Evolutionary conservation across 768 basidiomycete species (phyloP), one percentile per base, ranked within the genome.

Genomic region (Jaapia argillacea): DNA sequence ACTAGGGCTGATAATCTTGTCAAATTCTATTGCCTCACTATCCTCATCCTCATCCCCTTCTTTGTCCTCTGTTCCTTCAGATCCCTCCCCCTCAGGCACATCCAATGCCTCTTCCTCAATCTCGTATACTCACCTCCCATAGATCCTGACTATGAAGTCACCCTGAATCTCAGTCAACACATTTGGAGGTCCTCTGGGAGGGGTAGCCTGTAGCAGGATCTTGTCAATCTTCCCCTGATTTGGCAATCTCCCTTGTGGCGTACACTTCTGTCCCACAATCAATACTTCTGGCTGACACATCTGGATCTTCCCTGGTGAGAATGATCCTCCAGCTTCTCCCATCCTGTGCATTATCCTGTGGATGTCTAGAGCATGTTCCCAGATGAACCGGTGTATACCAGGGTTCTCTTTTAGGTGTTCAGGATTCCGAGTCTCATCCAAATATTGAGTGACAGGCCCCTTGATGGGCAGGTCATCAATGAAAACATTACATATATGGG

Each of bases 381-480:
- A 55, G 4, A 54, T 45, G 27, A 52, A 56, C 21, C 44, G 24
- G 21, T 46, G 35, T 14, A 54, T 45, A 24, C 44, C 25, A 39
- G 40, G 31, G 16, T 33, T 23, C 22, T 48, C 48, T 23, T 27
- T 7, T 22, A 44, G 21, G 5, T 47, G 36, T 6, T 36, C 21
- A 7, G 18, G 33, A 13, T 31, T 37, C 6, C 25, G 24, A n/a
- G 18, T 1, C 31, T 33, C 16, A 13, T 44, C 43, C 18, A 25
- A 33, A 25, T 55, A 58, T 12, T 26, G 23, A 5, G 41, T 56
- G 3, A 14, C 4, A 4, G 46, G 48, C 4, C 55, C 55, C 36
- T 49, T 51, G 13, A 56, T 51, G 4, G 55, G 48, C 1, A 56
- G 27, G 37, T 58, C 55, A 44, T 58, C 51, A n/a, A 56, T 53